Conservation (phyloP, 2,329 filamentous ascomycete genomes). For the Penicillium sp. region DNA sequence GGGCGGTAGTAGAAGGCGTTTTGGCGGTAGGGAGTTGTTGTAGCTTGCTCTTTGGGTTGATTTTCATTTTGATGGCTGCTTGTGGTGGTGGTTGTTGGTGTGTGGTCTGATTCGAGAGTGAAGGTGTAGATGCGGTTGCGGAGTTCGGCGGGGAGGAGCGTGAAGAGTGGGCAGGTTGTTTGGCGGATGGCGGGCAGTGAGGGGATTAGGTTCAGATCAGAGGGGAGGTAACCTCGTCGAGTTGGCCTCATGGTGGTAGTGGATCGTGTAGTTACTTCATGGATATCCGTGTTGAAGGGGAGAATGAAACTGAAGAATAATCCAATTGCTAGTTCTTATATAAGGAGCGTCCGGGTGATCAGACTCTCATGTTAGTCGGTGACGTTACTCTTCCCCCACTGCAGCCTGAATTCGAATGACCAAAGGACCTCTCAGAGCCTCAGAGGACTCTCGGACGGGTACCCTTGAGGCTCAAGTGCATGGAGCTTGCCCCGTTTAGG, state of each 20-base stretch:
- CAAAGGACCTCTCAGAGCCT: not conserved
- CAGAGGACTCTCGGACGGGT: not conserved
- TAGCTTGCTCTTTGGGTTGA: not conserved
- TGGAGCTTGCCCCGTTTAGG: not conserved
- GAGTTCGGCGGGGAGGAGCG: not conserved
- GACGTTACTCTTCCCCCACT: no score
- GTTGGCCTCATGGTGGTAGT: not conserved
- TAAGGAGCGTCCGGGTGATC: not conserved
- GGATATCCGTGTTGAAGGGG: no score
- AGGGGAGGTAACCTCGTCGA: not conserved
- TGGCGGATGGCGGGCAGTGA: not conserved
- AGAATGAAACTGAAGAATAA: no score
- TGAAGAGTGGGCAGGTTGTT: not conserved
- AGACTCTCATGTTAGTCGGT: not conserved
- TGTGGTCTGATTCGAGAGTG: not conserved
- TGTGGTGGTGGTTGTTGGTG: not conserved
- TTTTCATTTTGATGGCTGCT: not conserved
- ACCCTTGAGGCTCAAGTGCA: not conserved
- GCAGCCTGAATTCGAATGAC: not conserved
- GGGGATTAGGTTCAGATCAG: not conserved
- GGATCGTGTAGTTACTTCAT: no score
- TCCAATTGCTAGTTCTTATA: no score
- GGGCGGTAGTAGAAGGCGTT: constrained; percentile 32
- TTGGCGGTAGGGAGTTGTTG: constrained; percentile 12
- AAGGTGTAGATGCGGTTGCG: constrained; percentile 1